Evolutionary conservation across 768 basidiomycete genomes (phyloP), one percentile per base, ranked within the genome.

Genomic region (Kwoniella shandongensis): DNA sequence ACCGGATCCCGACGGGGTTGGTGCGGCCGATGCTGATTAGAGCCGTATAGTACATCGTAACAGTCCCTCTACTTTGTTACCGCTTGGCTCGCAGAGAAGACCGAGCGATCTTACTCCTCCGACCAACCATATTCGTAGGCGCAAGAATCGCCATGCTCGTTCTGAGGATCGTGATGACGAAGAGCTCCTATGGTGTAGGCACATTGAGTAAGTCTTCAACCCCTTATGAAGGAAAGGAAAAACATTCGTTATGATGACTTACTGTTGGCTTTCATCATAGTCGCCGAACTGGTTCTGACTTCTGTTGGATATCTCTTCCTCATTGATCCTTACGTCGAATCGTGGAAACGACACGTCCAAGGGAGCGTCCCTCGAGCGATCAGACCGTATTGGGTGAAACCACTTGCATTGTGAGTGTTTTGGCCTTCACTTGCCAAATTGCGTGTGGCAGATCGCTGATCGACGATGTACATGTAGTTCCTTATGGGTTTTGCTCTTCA

Each of bases 241-340:
- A 32, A 32, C 7, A 6, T 32, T 13, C 15, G 10, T 32, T 15
- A 12, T 11, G 10, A 10, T 35, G 18, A 47, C 23, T 1, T 25
- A n/a, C n/a, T n/a, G 25, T 11, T 35, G 11, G 17, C 25, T 32
- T 32, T 6, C 6, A 6, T 32, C 13, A 10, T 15, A 64, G 63
- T 62, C 51, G 63, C 45, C 52, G 63, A 65, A 29, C 54, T 61
- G 15, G 50, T 65, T 51, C 61, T 65, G 22, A 41, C 60, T 12
- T 51, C 54, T 23, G 47, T 65, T 32, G 63, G 63, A 17, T 54
- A 30, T 50, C 47, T 65, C 1, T 62, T 65, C 57, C 61, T 65
- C 25, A 42, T 65, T 38, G 56, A 65, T 10, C 60, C 63, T 22
- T 15, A 51, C 35, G 36, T 65, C 32, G 38, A 15, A 7, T 25